A percentile compares a stretch with the other conserved stretches of the same genome.
phyloP scores from a whole-genome alignment of 2,329 filamentous ascomycete species.

The Stagonosporopsis rhizophila region DNA sequence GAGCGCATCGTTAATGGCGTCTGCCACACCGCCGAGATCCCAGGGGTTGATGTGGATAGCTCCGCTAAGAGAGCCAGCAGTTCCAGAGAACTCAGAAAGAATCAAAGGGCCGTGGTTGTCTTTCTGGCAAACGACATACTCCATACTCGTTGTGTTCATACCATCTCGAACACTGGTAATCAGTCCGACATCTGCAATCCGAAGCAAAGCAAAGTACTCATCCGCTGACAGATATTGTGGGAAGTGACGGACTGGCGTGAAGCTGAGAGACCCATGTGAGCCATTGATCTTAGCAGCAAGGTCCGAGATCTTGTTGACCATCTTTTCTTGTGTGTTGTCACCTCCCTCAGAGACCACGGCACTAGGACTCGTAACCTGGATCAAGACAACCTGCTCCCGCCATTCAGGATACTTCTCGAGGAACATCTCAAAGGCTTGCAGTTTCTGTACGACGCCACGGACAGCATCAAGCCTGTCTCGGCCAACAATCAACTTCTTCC shows the following conservation, averaged over 20 bases:
- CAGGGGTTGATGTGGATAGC: constrained; percentile 98
- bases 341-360: constrained; percentile 74
- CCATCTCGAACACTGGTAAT: constrained; percentile 96
- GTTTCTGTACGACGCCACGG: constrained; percentile 91
- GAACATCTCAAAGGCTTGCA: constrained; percentile 93
- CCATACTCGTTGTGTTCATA: constrained; percentile 96
- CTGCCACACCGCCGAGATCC: constrained; percentile 84
- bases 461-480: constrained; percentile 93
- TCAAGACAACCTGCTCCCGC: constrained; percentile 89
- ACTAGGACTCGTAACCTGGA: constrained; percentile 92
- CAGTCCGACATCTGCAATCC: constrained; percentile 86
- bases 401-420: constrained; percentile 89
- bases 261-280: constrained; percentile 83
- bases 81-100: constrained; percentile 95
- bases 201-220: constrained; percentile 93
- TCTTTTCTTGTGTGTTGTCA: constrained; percentile 78
- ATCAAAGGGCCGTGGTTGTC: constrained; percentile 87
- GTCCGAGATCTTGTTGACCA: constrained; percentile 87
- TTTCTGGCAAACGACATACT: constrained; percentile 92
- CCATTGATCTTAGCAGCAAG: constrained; percentile 92
- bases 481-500: constrained; percentile 93
- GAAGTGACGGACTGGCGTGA: constrained; percentile 91
- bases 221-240: constrained; percentile 88
- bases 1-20: constrained; percentile 81
- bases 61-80: constrained; percentile 81